Base-by-base conservation (phyloP, 1,284 basidiomycete species). In the Austroboletus niveus region DNA sequence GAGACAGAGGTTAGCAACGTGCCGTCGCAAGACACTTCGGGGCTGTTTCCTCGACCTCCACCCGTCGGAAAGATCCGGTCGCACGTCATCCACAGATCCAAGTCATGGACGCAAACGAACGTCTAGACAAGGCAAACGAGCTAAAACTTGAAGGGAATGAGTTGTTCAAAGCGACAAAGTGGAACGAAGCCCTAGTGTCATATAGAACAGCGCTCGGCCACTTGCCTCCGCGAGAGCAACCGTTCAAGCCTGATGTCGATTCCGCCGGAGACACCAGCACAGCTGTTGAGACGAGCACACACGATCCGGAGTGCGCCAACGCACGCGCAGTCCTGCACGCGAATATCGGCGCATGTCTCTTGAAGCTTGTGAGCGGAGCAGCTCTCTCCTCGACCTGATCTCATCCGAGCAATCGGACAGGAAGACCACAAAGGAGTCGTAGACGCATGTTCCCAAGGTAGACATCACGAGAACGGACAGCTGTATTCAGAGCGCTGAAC, bases 271-370 rank as follows among this genome's bases (percentile, higher is more conserved):
- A 17, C 56, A 59, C 31, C 52, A 60, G 35, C 56, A 61, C 14
- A 12, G 17, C 39, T 29, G 17, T 42, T 11, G 42, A 27, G 24
- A 38, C 54, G 38, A 57, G 57, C 32, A 15, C 43, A 22, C 55
- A 78, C 27, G 76, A 83, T 42, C 55, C 66, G 34, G 73, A 82
- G 53, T 78, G 71, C 56, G 72, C 77, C 6, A 83, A 81, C 59
- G 74, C 79, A 20, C 77, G 90, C 53, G 77, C 89, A 14, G 72
- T 88, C 11, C 62, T 94, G 53, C 80, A 89, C 60, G 84, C 87
- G 35, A 94, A 94, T 60, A 84, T 93, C 35, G 91, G 81, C 1
- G 92, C 92, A 49, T 92, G 88, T 60, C 75, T 84, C 63, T 75
- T 89, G 3, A 89, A 90, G 62, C 68, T 89, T 64, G 91, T 90